Evolutionary conservation across 2,329 filamentous ascomycete genomes (phyloP), one percentile per base, ranked within the genome.

Genomic region (Ophiostoma angusticollis): DNA sequence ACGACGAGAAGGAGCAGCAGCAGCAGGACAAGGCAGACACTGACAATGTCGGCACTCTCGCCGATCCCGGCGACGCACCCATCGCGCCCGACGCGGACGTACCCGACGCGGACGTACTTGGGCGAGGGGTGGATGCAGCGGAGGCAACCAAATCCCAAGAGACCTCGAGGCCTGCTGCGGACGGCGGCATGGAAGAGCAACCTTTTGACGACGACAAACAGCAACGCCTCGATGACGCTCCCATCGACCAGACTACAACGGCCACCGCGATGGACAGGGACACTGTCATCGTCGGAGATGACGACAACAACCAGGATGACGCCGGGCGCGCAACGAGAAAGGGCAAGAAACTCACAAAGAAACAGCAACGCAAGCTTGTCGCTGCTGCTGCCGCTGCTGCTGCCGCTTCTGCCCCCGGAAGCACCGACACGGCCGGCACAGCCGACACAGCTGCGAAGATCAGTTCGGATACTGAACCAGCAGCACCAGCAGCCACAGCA

Each of bases 281-380:
- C 9, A 14, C 13, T 30, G 12, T 16, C 31, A 17, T 13, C 27
- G 27, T 13, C 27, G n/a, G 14, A n/a, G 6, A 2, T 2, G 30
- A 31, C 30, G 11, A 21, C 18, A 14, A 12, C 9, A 18, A 18
- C 19, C 31, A 14, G 16, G 23, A 5, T 5, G 4, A 6, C 11
- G 9, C 18, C 2, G 11, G 23, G 32, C 19, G 24, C 34, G 14
- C 22, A 7, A 22, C 30, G 19, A n/a, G n/a, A n/a, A 31, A 31
- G 17, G 41, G 30, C 33, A 43, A 43, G 34, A 43, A 43, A 24
- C 41, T 43, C 8, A 31, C 38, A 13, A 43, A 43, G 38, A 43
- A 43, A 31, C 41, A 40, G 32, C 38, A 43, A 28, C 38, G 37
- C 41, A 43, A 35, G 29, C 31, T 43, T 34, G 41, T 35, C 38